Evolutionary conservation across 495 filamentous ascomycete species (phyloP).

Genomic region (Aspergillus saccharolyticus): DNA sequence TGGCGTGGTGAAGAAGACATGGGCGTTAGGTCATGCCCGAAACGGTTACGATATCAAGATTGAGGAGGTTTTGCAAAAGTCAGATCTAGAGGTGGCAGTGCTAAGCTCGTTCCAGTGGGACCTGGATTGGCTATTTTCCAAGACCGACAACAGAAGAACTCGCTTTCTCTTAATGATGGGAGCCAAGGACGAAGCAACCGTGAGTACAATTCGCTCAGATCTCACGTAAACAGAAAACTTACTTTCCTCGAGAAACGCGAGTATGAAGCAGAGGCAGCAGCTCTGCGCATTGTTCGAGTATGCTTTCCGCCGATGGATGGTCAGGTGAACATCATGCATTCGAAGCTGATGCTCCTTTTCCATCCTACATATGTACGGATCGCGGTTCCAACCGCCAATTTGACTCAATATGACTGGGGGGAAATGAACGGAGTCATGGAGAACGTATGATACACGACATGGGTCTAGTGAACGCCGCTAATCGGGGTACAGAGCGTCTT

Average conservation of each 20-base stretch:
- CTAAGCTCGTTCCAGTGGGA: constrained; percentile 88
- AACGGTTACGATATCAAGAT: constrained; percentile 73
- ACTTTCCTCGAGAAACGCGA: constrained; percentile 23
- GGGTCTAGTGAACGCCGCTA: neutral
- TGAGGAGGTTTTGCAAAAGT: constrained; percentile 78
- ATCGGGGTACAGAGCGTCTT: constrained; percentile 54
- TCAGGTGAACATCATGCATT: constrained; percentile 72
- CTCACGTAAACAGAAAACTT: neutral
- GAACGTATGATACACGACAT: constrained; percentile 45
- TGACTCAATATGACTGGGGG: constrained; percentile 81
- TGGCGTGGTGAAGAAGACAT: constrained; percentile 81
- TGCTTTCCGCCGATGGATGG: constrained; percentile 76
- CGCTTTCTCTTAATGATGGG: constrained; percentile 66
- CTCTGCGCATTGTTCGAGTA: constrained; percentile 55
- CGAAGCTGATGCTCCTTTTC: constrained; percentile 80
- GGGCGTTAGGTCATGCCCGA: constrained; percentile 53
- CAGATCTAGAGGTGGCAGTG: constrained; percentile 67
- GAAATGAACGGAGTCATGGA: constrained; percentile 71
- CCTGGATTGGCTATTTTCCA: constrained; percentile 62
- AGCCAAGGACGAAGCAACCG: constrained; percentile 54
- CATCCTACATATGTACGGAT: constrained; percentile 64
- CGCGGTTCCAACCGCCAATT: constrained; percentile 75
- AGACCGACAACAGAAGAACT: constrained; percentile 49
- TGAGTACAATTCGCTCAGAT: constrained; percentile 20
- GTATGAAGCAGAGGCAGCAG: constrained; percentile 42